Conservation (phyloP, 1,284 basidiomycete species). For the Sanghuangporus baumii region DNA sequence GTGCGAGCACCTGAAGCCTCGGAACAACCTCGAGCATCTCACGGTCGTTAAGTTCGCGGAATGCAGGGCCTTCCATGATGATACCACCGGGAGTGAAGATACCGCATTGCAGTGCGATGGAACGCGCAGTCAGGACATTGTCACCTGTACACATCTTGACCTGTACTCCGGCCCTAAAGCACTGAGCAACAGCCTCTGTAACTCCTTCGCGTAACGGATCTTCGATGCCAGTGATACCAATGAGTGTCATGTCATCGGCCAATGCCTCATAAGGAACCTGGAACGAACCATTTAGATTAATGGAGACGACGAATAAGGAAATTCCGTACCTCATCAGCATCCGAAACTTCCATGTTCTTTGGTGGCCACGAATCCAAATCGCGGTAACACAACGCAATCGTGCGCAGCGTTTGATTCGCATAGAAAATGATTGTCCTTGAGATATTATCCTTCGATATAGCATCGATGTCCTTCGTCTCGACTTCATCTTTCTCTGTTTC, state of each 20-base stretch:
- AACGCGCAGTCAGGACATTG: constrained; percentile 90
- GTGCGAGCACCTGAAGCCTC: constrained; percentile 76
- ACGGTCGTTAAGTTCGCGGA: constrained; percentile 50
- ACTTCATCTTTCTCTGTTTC: constrained; percentile 36
- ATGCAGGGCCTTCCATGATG: constrained; percentile 93
- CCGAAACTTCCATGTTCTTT: constrained; percentile 33
- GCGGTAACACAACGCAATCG: constrained; percentile 89
- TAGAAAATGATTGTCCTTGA: constrained; percentile 92
- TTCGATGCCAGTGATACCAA: constrained; percentile 91
- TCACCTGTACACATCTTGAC: constrained; percentile 99
- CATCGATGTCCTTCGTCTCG: constrained; percentile 57
- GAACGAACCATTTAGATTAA: constrained; percentile 22
- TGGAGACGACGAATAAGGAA: neutral
- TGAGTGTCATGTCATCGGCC: constrained; percentile 72
- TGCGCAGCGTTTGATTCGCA: constrained; percentile 91
- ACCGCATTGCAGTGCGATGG: constrained; percentile 93
- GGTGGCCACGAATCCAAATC: constrained; percentile 91
- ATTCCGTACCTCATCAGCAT: constrained; percentile 48
- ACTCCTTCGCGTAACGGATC: constrained; percentile 93
- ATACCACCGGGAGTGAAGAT: constrained; percentile 91
- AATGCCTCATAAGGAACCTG: constrained; percentile 70
- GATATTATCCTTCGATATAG: constrained; percentile 72
- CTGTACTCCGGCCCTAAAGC: constrained; percentile 84
- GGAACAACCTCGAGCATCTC: constrained; percentile 64
- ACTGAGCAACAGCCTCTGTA: constrained; percentile 80